phyloP scores from a whole-genome alignment of 805 yeast species.

The Suhomyces faveliae region DNA sequence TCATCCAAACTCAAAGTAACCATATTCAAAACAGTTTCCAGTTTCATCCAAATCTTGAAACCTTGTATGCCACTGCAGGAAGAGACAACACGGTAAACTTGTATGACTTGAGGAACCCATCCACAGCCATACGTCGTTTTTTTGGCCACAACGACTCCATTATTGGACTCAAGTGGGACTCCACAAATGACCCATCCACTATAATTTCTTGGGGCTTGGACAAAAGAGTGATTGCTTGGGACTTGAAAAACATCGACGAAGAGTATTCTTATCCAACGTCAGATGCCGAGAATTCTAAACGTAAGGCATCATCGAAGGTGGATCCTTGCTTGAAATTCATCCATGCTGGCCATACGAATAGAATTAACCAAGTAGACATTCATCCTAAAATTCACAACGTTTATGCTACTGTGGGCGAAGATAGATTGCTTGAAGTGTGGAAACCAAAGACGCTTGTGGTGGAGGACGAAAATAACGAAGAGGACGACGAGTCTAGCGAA shows the following conservation, averaged over 20 bases:
- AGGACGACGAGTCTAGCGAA: conserved; percentile 23
- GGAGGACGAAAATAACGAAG: conserved; percentile 29
- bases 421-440: conserved; percentile 75
- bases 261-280: conserved; percentile 42
- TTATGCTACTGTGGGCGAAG: conserved; percentile 70
- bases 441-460: conserved; percentile 53
- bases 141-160: conserved; percentile 59
- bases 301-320: conserved; percentile 47
- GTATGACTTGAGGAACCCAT: conserved; percentile 71
- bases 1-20: conserved; percentile 43
- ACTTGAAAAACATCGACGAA: conserved; percentile 56
- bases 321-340: conserved; percentile 78
- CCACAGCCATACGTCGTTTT: conserved; percentile 58
- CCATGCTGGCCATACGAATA: conserved; percentile 84
- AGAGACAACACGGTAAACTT: conserved; percentile 70
- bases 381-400: conserved; percentile 60
- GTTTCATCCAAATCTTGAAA: conserved; percentile 56
- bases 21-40: conserved; percentile 68
- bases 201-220: conserved; percentile 64
- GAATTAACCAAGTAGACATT: conserved; percentile 66
- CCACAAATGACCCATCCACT: conserved; percentile 46
- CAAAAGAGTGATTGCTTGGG: conserved; percentile 74
- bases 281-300: conserved; percentile 44
- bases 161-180: conserved; percentile 47
- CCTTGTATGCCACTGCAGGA: conserved; percentile 72